phyloP scores from a whole-genome alignment of 1,139 yeast genomes.

The Debaryomyces fabryi region DNA sequence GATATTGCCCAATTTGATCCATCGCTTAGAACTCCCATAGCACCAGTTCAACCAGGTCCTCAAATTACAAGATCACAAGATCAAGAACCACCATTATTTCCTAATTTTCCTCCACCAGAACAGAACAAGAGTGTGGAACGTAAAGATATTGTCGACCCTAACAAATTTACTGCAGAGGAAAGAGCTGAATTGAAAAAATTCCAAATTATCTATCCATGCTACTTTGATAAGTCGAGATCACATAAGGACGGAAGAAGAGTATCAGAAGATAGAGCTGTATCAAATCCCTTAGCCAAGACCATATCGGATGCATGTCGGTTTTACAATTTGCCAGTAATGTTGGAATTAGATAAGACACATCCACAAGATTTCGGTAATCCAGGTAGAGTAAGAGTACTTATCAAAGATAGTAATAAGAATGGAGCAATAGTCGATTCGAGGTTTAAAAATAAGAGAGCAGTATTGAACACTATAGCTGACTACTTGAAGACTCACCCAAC shows the following conservation, averaged over 20 bases:
- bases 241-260: slow-evolving; percentile 87
- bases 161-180: slow-evolving; percentile 49
- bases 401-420: slow-evolving; percentile 54
- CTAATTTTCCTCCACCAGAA: slow-evolving; percentile 24
- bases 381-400: slow-evolving; percentile 81
- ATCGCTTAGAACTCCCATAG: slow-evolving; percentile 63
- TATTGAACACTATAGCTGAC: slow-evolving; percentile 62
- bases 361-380: slow-evolving; percentile 98
- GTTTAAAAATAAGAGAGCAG: slow-evolving; percentile 63
- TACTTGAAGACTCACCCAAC: slow-evolving; percentile 74
- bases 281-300: slow-evolving; percentile 84
- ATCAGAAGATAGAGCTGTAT: slow-evolving; percentile 64
- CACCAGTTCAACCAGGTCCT: slow-evolving; percentile 65
- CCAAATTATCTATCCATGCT: slow-evolving; percentile 86
- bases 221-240: slow-evolving; percentile 79
- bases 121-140: neutral
- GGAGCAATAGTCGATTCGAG: slow-evolving; percentile 38
- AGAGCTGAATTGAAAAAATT: slow-evolving; percentile 64
- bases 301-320: slow-evolving; percentile 65
- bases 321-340: slow-evolving; percentile 55
- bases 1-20: slow-evolving; percentile 93
- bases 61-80: slow-evolving; percentile 68
- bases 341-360: slow-evolving; percentile 83
- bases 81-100: slow-evolving; percentile 30
- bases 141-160: slow-evolving; percentile 39